Conservation (phyloP, 2,329 filamentous ascomycete species). For the Didymellaceae sp. region DNA sequence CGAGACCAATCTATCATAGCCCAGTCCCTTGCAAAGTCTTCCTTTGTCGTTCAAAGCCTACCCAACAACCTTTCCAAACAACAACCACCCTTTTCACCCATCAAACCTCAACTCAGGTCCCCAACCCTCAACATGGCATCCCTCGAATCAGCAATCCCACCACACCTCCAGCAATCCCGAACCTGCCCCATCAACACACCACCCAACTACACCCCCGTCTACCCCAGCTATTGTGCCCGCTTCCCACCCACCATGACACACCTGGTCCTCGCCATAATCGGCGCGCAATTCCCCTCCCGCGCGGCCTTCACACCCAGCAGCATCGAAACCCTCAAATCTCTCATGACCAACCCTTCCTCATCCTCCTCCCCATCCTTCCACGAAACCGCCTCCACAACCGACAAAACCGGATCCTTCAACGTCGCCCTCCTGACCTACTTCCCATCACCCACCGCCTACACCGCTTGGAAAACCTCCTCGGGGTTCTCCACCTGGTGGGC, state of each 20-base stretch:
- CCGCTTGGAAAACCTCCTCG: conserved; percentile 42
- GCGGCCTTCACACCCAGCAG: neutral
- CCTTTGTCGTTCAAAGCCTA: too few species aligned
- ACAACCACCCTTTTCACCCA: neutral
- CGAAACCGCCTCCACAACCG: conserved; percentile 44
- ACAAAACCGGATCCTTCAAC: conserved; percentile 43
- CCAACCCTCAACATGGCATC: conserved; percentile 8
- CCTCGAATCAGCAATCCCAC: conserved; percentile 35
- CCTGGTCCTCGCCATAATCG: conserved; percentile 47
- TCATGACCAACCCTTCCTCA: conserved; percentile 11
- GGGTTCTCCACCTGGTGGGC: conserved; percentile 52
- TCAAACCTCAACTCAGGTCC: neutral
- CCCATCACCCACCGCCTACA: conserved; percentile 37
- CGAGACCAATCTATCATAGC: too few species aligned
- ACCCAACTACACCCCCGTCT: conserved; percentile 36
- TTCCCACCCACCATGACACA: conserved; percentile 40
- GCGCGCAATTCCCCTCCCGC: conserved; percentile 34
- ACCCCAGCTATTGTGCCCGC: conserved; percentile 42
- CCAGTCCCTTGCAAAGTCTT: too few species aligned
- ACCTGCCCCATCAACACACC: conserved; percentile 29
- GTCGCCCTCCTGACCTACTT: conserved; percentile 51
- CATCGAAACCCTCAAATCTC: conserved; percentile 22
- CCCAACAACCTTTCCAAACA: too few species aligned
- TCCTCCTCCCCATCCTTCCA: conserved; percentile 31
- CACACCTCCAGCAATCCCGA: conserved; percentile 25